Evolutionary conservation across 805 yeast species (phyloP).

Genomic region (Kodamaea neixiangensis): DNA sequence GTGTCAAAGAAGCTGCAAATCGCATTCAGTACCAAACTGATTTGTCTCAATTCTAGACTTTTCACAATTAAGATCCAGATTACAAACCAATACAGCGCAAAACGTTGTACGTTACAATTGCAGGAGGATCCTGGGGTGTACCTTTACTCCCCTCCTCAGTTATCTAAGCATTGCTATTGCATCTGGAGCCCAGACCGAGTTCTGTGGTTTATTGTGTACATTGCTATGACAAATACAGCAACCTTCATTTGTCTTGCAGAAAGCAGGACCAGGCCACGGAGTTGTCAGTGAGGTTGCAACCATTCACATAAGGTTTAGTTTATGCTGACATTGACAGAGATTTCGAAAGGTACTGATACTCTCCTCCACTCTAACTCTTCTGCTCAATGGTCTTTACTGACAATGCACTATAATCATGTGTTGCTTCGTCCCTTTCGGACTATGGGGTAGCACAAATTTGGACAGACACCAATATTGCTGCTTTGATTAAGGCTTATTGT

Average conservation of each 20-base stretch:
- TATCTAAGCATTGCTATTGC: not conserved
- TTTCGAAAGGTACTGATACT: too few relatives aligned
- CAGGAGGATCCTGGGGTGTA: not conserved
- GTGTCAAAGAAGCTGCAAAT: too few relatives aligned
- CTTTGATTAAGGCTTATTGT: not conserved
- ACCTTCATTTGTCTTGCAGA: not conserved
- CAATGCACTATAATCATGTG: not conserved
- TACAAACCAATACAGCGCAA: not conserved
- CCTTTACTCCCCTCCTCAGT: not conserved
- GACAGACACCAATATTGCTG: not conserved
- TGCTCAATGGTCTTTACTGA: too few relatives aligned
- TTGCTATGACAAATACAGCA: not conserved
- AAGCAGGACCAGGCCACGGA: not conserved
- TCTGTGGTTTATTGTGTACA: not conserved
- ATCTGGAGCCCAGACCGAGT: not conserved
- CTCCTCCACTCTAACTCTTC: not conserved
- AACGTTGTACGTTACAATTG: not conserved
- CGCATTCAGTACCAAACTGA: too few relatives aligned
- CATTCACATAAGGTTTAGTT: too few relatives aligned
- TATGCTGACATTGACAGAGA: too few relatives aligned
- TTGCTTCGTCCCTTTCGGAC: not conserved
- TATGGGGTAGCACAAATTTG: not conserved
- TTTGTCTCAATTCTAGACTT: too few relatives aligned
- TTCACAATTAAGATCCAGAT: too few relatives aligned
- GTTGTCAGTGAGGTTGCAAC: not conserved